Evolutionary conservation across 306 rosid species (phyloP), one percentile per base, ranked within the genome.

Genomic region (Medicago ruthenica): DNA sequence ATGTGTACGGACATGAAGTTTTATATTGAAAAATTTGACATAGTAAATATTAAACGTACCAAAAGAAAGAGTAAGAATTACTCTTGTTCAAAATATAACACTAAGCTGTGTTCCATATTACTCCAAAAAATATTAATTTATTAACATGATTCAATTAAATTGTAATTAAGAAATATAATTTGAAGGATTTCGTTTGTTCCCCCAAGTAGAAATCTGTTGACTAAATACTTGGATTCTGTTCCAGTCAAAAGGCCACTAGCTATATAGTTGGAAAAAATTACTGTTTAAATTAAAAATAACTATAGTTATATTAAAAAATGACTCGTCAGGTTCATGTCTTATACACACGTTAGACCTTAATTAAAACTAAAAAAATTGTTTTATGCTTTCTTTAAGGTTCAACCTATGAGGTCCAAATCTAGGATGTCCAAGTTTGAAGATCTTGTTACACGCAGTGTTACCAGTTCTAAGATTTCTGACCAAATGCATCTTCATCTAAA

Each of bases 121-220:
- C 63, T 61, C 65, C 20, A 34, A 31, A 21, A 10, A 69, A 14
- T 31, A 69, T 70, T 74, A 78, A 70, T 74, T 72, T 58, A 84
- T 70, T 51, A 79, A 73, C 72, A 53, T 50, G 81, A 86, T 77
- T 81, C 55, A 34, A 75, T 66, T 65, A 44, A 81, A 73, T 20
- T 8, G 73, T 71, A 75, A 76, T 79, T 88, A 71, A 86, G 37
- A 53, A 71, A 53, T 71, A 48, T 42, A 68, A 62, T 68, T 39
- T 76, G 67, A 77, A 86, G 86, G 86, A 83, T 85, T 87, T 82
- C 21, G 72, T 80, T 84, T 83, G 88, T 83, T 84, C 73, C 88
- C 97, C 96, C 88, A 85, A 83, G 92, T 82, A 82, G 82, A 91
- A 91, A 82, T 90, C 81, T 86, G 97, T 94, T 94, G 98, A 91